Conservation (phyloP, 768 basidiomycete species). For the Lentinula boryana region DNA sequence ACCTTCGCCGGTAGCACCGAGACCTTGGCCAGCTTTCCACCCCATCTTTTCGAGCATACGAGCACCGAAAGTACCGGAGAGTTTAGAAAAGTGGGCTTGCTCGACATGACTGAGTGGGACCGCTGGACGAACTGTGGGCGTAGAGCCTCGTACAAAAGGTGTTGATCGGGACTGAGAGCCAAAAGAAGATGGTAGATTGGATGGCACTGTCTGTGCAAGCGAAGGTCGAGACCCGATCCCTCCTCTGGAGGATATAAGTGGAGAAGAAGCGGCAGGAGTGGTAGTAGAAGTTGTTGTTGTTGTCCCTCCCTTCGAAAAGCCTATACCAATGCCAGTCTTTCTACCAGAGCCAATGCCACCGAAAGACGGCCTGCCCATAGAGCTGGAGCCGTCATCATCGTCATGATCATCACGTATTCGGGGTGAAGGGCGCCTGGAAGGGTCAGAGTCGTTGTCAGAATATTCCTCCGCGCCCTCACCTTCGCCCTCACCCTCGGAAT, state of each 20-base stretch:
- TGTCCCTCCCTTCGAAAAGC: slow-evolving; percentile 24
- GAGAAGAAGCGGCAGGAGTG: neutral
- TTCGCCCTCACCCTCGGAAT: slow-evolving; percentile 25
- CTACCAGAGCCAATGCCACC: slow-evolving; percentile 13
- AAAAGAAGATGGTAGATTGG: slow-evolving; percentile 35
- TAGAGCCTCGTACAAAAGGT: slow-evolving; percentile 48
- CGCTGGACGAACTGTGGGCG: slow-evolving; percentile 40
- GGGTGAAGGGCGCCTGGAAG: slow-evolving; percentile 51
- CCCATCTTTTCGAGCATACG: slow-evolving; percentile 94
- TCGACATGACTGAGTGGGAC: slow-evolving; percentile 60
- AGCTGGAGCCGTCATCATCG: slow-evolving; percentile 29
- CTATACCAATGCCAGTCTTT: slow-evolving; percentile 9
- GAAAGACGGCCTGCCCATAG: slow-evolving; percentile 26
- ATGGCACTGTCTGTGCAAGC: slow-evolving; percentile 22
- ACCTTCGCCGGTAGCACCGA: slow-evolving; percentile 71
- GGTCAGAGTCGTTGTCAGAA: slow-evolving; percentile 35
- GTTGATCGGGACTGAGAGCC: slow-evolving; percentile 20
- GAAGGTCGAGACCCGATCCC: slow-evolving; percentile 26
- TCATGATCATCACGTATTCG: slow-evolving; percentile 47
- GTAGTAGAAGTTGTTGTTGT: slow-evolving; percentile 11
- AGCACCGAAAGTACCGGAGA: slow-evolving; percentile 76
- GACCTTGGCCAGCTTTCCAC: slow-evolving; percentile 79
- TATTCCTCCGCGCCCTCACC: slow-evolving; percentile 30
- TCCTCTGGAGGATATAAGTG: neutral
- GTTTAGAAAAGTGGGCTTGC: slow-evolving; percentile 74